Conservation (phyloP, 1,139 yeast genomes). For the Blastobotrys elegans region DNA sequence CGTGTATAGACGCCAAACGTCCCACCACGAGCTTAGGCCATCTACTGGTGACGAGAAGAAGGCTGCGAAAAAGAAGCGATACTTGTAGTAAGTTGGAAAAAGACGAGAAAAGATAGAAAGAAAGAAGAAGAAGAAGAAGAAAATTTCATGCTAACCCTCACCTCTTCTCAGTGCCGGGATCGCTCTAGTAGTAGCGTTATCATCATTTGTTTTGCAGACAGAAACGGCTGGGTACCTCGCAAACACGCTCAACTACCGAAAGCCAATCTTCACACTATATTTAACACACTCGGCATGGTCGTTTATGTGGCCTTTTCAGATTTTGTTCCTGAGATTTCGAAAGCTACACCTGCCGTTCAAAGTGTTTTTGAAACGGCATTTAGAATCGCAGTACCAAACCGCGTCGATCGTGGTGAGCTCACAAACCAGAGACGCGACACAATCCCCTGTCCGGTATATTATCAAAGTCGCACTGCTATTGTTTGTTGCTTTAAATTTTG, state of each 20-base stretch:
- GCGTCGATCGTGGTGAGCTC: slow-evolving; percentile 42
- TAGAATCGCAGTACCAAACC: slow-evolving; percentile 49
- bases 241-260: slow-evolving; percentile 49
- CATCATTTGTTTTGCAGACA: slow-evolving; percentile 71
- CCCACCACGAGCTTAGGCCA: slow-evolving; percentile 12
- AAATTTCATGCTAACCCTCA: too few species aligned
- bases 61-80: slow-evolving; percentile 7
- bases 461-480: slow-evolving; percentile 42
- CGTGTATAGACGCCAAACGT: slow-evolving; percentile 2
- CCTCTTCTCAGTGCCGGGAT: slow-evolving; percentile 38
- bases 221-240: slow-evolving; percentile 75
- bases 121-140: slow-evolving; percentile 14
- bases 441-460: slow-evolving; percentile 46
- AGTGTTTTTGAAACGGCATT: slow-evolving; percentile 44
- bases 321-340: slow-evolving; percentile 36
- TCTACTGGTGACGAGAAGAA: slow-evolving; percentile 14
- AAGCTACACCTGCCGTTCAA: slow-evolving; percentile 33
- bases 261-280: slow-evolving; percentile 63
- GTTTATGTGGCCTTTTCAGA: slow-evolving; percentile 68
- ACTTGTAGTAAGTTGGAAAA: neutral
- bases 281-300: slow-evolving; percentile 82
- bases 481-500: slow-evolving; percentile 59
- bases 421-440: slow-evolving; percentile 21
- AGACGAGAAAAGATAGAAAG: too few species aligned
- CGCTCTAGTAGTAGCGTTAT: slow-evolving; percentile 55